Conservation (phyloP, 139 green algal species). For the Picochlorum sp. region DNA sequence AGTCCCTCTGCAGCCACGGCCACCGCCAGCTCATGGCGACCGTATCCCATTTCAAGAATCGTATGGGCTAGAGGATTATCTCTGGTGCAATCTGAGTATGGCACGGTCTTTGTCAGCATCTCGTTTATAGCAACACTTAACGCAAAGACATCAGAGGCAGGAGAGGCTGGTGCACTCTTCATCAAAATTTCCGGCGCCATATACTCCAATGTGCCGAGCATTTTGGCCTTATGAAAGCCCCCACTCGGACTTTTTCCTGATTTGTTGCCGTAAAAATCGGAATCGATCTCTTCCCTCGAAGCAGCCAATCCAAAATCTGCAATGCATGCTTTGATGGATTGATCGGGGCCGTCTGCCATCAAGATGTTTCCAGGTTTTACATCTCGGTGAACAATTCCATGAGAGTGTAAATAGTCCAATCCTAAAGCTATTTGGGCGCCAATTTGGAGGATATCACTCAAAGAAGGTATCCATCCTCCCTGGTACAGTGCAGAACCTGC, state of each 20-base stretch:
- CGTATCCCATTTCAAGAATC: slow-evolving; percentile 83
- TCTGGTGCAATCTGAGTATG: slow-evolving; percentile 69
- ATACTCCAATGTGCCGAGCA: slow-evolving; percentile 81
- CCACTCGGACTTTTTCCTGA: slow-evolving; percentile 31
- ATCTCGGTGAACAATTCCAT: slow-evolving; percentile 33
- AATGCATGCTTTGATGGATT: slow-evolving; percentile 11
- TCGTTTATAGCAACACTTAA: slow-evolving; percentile 67
- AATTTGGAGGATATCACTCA: slow-evolving; percentile 27
- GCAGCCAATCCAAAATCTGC: slow-evolving; percentile 54
- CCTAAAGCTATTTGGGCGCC: slow-evolving; percentile 39
- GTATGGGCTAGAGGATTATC: slow-evolving; percentile 84
- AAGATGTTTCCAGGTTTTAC: slow-evolving; percentile 52
- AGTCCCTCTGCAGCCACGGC: slow-evolving; percentile 74
- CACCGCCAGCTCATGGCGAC: slow-evolving; percentile 68
- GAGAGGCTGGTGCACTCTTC: slow-evolving; percentile 7
- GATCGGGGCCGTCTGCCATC: slow-evolving; percentile 5
- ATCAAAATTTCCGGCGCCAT: slow-evolving; percentile 80
- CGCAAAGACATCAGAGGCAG: slow-evolving; percentile 70
- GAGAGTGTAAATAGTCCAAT: slow-evolving; percentile 41
- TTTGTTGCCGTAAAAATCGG: background rate
- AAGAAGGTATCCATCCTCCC: slow-evolving; percentile 45
- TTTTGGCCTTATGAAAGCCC: slow-evolving; percentile 65
- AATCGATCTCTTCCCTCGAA: slow-evolving; percentile 19
- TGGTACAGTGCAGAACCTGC: slow-evolving; percentile 45
- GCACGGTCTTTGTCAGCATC: slow-evolving; percentile 27